Conservation (phyloP, 768 basidiomycete genomes). For the Boletellus ananiceps region DNA sequence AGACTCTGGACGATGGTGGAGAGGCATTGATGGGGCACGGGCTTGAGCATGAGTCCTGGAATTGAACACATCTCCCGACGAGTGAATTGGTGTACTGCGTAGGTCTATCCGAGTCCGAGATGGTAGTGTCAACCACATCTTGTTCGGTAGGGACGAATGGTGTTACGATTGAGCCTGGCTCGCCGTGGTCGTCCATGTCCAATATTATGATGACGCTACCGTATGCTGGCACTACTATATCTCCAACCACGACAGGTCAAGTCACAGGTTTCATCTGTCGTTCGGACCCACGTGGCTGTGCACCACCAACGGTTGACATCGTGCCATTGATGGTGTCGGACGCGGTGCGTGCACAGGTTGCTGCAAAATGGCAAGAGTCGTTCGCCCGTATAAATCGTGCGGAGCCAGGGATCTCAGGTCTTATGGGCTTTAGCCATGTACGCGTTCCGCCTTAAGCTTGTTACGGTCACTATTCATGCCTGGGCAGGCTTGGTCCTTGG, state of each 20-base stretch:
- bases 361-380: conserved; percentile 67
- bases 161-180: neutral
- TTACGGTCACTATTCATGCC: conserved; percentile 1
- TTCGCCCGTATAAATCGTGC: conserved; percentile 59
- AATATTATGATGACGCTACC: neutral
- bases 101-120: conserved; percentile 1
- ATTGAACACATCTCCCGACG: conserved; percentile 7
- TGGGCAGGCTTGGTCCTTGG: conserved; percentile 57
- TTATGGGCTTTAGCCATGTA: conserved; percentile 63
- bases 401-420: conserved; percentile 58
- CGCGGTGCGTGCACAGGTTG: conserved; percentile 60
- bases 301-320: neutral
- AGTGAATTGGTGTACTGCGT: conserved; percentile 8
- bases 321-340: conserved; percentile 48
- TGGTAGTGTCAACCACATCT: conserved; percentile 9
- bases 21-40: neutral
- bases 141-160: conserved; percentile 22
- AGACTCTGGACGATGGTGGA: neutral
- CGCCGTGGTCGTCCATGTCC: conserved; percentile 11
- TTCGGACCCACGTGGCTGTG: conserved; percentile 20
- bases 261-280: neutral
- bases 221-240: no score
- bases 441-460: neutral
- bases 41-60: conserved; percentile 8
- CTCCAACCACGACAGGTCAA: no score